Base-by-base conservation (phyloP, 352 stramenopile species). In the Ophiocytium majus region DNA sequence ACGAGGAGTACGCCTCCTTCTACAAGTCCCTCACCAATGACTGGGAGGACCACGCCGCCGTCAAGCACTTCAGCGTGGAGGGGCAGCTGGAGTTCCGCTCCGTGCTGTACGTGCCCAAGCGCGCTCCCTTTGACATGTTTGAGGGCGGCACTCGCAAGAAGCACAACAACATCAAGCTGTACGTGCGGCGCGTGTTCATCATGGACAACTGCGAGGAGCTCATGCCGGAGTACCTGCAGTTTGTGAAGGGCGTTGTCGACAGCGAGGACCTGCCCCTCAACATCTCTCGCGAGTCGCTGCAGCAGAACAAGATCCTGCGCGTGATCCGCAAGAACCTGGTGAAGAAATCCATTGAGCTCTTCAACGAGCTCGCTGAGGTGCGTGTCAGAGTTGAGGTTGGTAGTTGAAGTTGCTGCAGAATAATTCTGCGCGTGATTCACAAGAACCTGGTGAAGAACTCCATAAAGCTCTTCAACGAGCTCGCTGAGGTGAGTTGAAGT, bases 131-230 rank as follows among this genome's bases (percentile, higher is more conserved):
- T 90, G 97, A 99, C 92, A 99, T 99, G 96, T 99, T 99, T 89
- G 97, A 99, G 90, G 95, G 96, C 76, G 96, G 95, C 89, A 93
- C 92, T 79, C 98, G 98, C 93, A 99, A 99, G 94, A 99, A 99
- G 95, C 89, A 94, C 76, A 99, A 99, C 94, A 98, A 90, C 87
- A 91, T 91, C 78, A 91, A 91, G 86, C 81, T 91, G 57, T 99
- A 99, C 91, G 97, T 99, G 89, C 95, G 97, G 91, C 94, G 97
- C 88, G 97, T 99, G 83, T 99, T 99, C 92, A 99, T 99, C 92
- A 99, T 99, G 97, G 97, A 99, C 93, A 99, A 99, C 93, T 99
- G 97, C 90, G 96, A 99, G 91, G 97, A 99, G 84, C 90, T 99
- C 82, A 99, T 99, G 97, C 97, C 97, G 35, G 97, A 99, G 91